Conservation (phyloP, 192 early-diverging fungal genomes). For the Coemansia sp. region DNA sequence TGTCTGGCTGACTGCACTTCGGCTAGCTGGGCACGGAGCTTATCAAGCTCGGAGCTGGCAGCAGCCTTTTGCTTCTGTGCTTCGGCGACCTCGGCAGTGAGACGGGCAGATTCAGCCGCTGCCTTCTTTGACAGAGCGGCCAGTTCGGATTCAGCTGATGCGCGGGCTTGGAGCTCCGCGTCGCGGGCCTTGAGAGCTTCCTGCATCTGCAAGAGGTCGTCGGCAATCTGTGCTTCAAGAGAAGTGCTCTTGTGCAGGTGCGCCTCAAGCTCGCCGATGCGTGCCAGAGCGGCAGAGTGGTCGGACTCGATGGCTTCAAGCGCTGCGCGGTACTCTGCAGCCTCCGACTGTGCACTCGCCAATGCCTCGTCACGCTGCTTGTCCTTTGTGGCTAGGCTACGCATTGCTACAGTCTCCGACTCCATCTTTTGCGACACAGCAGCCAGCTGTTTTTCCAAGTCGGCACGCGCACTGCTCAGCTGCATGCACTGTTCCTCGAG, state of each 20-base stretch:
- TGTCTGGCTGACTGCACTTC: slow-evolving; percentile 23
- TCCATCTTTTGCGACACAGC: slow-evolving; percentile 60
- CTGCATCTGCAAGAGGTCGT: slow-evolving; percentile 18
- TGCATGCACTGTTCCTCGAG: slow-evolving; percentile 63
- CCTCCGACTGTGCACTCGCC: slow-evolving; percentile 56
- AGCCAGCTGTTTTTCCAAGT: slow-evolving; percentile 56
- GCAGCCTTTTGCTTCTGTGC: slow-evolving; percentile 8
- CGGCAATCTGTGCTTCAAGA: slow-evolving; percentile 16
- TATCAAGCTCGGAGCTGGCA: slow-evolving; percentile 4
- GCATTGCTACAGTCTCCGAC: slow-evolving; percentile 55
- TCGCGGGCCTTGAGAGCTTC: slow-evolving; percentile 19
- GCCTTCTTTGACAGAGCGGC: slow-evolving; percentile 16
- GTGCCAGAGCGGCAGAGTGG: slow-evolving; percentile 16
- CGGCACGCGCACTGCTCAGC: slow-evolving; percentile 48
- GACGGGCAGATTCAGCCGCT: slow-evolving; percentile 4
- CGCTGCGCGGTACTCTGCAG: slow-evolving; percentile 35
- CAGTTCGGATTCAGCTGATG: slow-evolving; percentile 14
- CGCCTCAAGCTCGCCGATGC: slow-evolving; percentile 22
- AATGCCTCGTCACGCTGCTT: slow-evolving; percentile 55
- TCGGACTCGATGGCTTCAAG: slow-evolving; percentile 28
- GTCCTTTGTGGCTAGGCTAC: slow-evolving; percentile 59
- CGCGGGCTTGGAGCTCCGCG: slow-evolving; percentile 14
- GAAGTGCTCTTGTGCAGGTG: slow-evolving; percentile 15
- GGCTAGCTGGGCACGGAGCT: slow-evolving; percentile 12
- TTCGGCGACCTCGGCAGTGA: slow-evolving; percentile 18